phyloP scores from a whole-genome alignment of 148 eudicot species.

The Rhododendron vialii region DNA sequence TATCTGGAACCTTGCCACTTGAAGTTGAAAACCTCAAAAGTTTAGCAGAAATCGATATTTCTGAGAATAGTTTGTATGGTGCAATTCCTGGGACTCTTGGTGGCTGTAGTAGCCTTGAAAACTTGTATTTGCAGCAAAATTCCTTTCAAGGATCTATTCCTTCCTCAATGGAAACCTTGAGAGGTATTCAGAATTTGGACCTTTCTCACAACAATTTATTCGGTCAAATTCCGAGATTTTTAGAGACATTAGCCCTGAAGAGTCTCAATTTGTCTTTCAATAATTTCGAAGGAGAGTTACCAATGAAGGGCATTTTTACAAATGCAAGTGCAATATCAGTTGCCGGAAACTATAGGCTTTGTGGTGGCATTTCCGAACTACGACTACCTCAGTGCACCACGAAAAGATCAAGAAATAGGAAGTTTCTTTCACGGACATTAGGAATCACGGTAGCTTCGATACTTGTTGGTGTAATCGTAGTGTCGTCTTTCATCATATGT shows the following conservation, averaged over 20 bases:
- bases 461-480: neutral
- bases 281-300: neutral
- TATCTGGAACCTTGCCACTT: neutral
- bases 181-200: neutral
- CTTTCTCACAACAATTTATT: conserved; percentile 13
- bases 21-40: neutral
- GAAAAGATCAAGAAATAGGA: neutral
- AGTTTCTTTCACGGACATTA: neutral
- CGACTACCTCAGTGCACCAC: neutral
- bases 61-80: neutral
- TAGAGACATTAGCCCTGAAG: neutral
- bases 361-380: conserved; percentile 14
- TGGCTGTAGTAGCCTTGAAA: neutral
- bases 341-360: conserved; percentile 6
- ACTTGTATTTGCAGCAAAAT: neutral
- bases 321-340: neutral
- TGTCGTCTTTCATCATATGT: neutral
- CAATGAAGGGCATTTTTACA: neutral
- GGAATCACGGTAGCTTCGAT: rapidly evolving
- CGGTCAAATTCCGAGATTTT: neutral
- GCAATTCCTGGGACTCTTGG: conserved; percentile 8
- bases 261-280: too few relatives aligned
- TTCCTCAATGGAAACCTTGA: neutral
- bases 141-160: conserved; percentile 4
- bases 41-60: neutral